Base-by-base conservation (phyloP, 116 monocot species). In the Phalaenopsis hybrid region DNA sequence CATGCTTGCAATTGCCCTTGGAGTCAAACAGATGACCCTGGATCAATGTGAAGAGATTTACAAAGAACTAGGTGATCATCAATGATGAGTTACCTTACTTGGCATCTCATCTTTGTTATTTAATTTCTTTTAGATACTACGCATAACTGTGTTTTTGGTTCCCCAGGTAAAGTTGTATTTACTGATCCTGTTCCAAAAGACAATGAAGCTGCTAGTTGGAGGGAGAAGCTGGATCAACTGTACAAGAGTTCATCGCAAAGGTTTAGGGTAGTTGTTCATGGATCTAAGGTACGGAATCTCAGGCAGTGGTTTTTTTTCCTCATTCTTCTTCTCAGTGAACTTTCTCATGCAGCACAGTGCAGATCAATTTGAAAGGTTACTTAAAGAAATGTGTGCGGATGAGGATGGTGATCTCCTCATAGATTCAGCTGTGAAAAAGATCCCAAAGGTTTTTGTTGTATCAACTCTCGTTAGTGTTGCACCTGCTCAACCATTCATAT, bases 211-310 rank as follows among this genome's bases (percentile, higher is more conserved):
- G 93, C 93, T 61, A 90, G 88, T 50, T 98, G 98, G 98, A 89
- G 88, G 80, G 98, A 94, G 89, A 94, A 94, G 77, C 89, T 98
- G 59, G 98, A 98, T 85, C 98, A 93, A 81, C 89, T 98, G 57
- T 98, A 89, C 78, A 98, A 98, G 88, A 98, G 98, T 80, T 98
- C 98, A 80, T 98, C 98, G 45, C 98, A 98, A 85, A 98, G 92
- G 79, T 95, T 95, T 86, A 86, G 98, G 85, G 95, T 98, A 45
- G 95, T 98, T 85, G 98, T 98, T 52, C 98, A 98, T 87, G 98
- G 98, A 15, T 98, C 98, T 41, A 98, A 98, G 85, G 98, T 98
- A 93, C 72, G 81, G 48, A 79, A 57, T 75, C 5, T 75, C 5
- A 20, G n/a, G 20, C 44, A 58, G 6, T 20, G 5, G 7, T 5